Evolutionary conservation across 2,329 filamentous ascomycete species (phyloP), one percentile per base, ranked within the genome.

Genomic region (Allantophomopsis lycopodina): DNA sequence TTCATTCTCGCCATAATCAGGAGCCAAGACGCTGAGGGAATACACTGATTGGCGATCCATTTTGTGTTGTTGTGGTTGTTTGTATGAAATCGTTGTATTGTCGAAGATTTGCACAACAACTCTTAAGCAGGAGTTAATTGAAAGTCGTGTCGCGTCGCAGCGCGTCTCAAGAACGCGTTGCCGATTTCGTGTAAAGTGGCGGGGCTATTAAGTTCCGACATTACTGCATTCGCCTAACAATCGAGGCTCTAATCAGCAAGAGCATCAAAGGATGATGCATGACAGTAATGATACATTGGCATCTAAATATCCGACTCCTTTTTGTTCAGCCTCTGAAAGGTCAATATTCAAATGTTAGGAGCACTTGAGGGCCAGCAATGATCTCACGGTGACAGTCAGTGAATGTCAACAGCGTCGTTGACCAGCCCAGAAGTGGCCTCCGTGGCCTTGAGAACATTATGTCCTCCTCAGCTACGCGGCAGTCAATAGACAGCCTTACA

Each of bases 1-100:
- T 32, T 55, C 53, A 48, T 67, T 71, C 32, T 77, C 73, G 51
- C 76, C 74, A 46, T 71, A 71, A 48, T 71, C 76, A 42, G 78
- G 71, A 49, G 76, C 76, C 51, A 85, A 86, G 45, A 95, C 79
- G 54, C 81, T 88, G 50, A 89, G 69, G 4, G 87, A 81, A 61
- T 88, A 95, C 38, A 87, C 78, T 46, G 85, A 87, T 64, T 85
- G 83, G 54, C 80, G 75, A 70, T 98, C 89, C 85, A 94, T 93
- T 33, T 16, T 51, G 40, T 32, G 23, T 28, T 28, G 23, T 28
- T 12, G 23, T 28, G 23, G 23, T 28, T 28, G 23, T 34, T 28
- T 28, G 23, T 28, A 8, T 12, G 23, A 28, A 8, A 28, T 28
- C 23, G 23, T 28, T 28, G 8, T 28, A 8, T 28, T 10, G 23